Percentiles rank a stretch among this genome's conserved stretches.
Conservation (phyloP, 2,329 filamentous ascomycete genomes). For the Blastomyces emzantsi region DNA sequence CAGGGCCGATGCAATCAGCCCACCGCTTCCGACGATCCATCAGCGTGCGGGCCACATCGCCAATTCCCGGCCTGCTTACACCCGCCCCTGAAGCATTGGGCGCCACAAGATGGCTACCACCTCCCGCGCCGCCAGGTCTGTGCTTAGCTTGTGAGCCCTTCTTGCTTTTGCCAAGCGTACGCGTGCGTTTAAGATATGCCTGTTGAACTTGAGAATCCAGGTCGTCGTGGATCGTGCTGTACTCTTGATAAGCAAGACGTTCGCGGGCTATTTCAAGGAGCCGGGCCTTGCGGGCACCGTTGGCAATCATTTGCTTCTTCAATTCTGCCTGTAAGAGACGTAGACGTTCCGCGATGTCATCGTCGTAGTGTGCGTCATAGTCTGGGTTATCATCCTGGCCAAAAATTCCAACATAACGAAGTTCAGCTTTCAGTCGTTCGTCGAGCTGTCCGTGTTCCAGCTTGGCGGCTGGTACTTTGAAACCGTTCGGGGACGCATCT, state of each 20-base stretch:
- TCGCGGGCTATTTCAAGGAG: conserved; percentile 82
- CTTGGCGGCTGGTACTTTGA: conserved; percentile 70
- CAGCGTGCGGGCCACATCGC: conserved; percentile 79
- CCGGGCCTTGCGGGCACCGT: conserved; percentile 81
- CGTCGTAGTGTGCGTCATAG: conserved; percentile 84
- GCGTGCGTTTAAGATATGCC: conserved; percentile 90
- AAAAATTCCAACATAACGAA: conserved; percentile 83
- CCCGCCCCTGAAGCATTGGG: conserved; percentile 31
- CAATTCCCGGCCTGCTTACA: conserved; percentile 56
- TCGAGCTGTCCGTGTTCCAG: conserved; percentile 82
- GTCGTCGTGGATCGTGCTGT: conserved; percentile 92
- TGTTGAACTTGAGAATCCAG: conserved; percentile 90
- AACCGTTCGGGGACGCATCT: conserved; percentile 64
- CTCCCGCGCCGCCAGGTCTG: conserved; percentile 58
- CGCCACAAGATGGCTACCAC: conserved; percentile 50
- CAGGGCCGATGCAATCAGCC: conserved; percentile 82
- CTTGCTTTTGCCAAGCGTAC: conserved; percentile 88
- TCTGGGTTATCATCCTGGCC: conserved; percentile 61
- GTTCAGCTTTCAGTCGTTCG: conserved; percentile 81
- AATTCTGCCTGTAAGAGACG: conserved; percentile 76
- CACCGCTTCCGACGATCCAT: conserved; percentile 88
- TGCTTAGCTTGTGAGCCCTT: conserved; percentile 62
- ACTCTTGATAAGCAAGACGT: conserved; percentile 93
- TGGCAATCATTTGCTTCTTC: conserved; percentile 73
- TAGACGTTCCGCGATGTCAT: conserved; percentile 84